Evolutionary conservation across 371 early-diverging fungal species (phyloP), one percentile per base, ranked within the genome.

Genomic region (Mucor racemosus): DNA sequence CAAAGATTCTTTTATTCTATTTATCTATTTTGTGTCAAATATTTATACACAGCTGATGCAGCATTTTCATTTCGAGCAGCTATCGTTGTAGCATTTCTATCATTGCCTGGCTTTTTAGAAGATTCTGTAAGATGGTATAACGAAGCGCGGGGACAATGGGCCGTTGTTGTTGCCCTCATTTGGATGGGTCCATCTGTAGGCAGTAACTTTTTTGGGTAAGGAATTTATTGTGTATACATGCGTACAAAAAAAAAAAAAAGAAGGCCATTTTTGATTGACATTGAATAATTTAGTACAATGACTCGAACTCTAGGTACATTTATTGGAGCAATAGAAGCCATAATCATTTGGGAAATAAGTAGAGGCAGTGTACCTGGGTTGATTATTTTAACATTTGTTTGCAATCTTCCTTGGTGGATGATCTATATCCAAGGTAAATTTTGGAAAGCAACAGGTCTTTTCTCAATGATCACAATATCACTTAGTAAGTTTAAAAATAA

Each of bases 101-200:
- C 77, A 5, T 31, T 82, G 7, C 82, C 82, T 26, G 80, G 62
- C 3, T 82, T 80, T 58, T 35, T 82, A 10, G 74, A 76, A 33
- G 53, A 60, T 0, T 78, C 80, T 0, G 58, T 65, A 13, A 44
- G 33, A 4, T 82, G 82, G 82, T 82, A 80, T 60, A 68, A 62
- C 5, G 67, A 69, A 26, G 72, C 65, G 15, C 66, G 76, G 34
- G 82, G 80, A 4, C 78, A 82, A 63, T 82, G 82, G 82, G 73
- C 82, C 4, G 74, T 70, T 13, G 77, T 82, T 0, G 78, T 78
- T n/a, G 82, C 78, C 0, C 39, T 82, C 26, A 78, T 82, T 40
- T 82, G 82, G 82, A 82, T 82, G 82, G 82, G 82, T 15, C 80
- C 82, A 1, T 76, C 77, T 7, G 76, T 80, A 1, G 82, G 82